A percentile compares a stretch with the other conserved stretches of the same genome.
Evolutionary conservation across 306 rosid species (phyloP).

Genomic region (Cicer cuneatum): DNA sequence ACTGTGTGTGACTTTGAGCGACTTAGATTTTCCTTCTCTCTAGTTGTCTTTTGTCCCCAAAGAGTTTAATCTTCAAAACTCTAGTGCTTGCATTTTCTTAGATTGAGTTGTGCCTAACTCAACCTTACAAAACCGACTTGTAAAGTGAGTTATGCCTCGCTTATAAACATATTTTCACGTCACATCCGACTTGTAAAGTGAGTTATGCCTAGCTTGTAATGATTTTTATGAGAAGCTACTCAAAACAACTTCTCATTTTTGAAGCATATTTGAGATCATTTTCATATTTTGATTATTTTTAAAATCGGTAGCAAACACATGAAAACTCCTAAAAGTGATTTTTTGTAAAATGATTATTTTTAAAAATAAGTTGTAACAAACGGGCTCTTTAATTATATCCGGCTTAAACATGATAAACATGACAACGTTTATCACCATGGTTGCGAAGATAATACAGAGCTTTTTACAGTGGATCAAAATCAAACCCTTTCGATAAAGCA

Average conservation of each 20-base stretch:
- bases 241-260: too few species aligned
- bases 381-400: too few species aligned
- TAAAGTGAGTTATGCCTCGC: neutral
- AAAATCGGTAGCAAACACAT: too few species aligned
- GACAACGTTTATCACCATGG: neutral
- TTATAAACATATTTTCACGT: neutral
- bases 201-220: neutral
- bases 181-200: neutral
- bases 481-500: slow-evolving; percentile 10
- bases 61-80: neutral
- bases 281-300: too few species aligned
- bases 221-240: too few species aligned
- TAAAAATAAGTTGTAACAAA: too few species aligned
- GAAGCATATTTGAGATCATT: too few species aligned
- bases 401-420: neutral
- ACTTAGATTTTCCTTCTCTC: neutral
- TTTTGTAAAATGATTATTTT: too few species aligned
- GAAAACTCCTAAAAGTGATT: too few species aligned
- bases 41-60: neutral
- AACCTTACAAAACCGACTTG: neutral
- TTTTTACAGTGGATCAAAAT: neutral
- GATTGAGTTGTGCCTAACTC: neutral
- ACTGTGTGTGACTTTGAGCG: neutral
- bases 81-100: neutral
- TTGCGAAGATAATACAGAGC: neutral